A percentile compares a stretch with the other conserved stretches of the same genome.
Evolutionary conservation across 1,284 basidiomycete species (phyloP).

Genomic region (Leccinum variabile): DNA sequence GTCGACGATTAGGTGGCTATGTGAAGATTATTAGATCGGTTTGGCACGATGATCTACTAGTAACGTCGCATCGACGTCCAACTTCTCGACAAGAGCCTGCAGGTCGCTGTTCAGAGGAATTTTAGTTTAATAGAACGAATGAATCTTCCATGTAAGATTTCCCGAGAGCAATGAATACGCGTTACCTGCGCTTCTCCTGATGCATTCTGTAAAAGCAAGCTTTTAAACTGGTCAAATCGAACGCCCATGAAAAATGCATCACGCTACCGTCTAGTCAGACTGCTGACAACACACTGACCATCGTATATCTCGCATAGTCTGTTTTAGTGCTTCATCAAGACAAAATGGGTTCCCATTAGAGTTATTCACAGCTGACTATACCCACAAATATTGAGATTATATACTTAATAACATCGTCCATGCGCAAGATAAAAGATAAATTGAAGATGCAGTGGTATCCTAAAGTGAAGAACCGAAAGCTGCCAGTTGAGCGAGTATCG

Average conservation of each 20-base stretch:
- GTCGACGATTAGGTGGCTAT: not conserved
- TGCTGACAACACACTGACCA: not conserved
- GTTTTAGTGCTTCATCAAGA: not conserved
- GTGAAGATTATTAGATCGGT: not conserved
- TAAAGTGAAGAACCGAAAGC: not conserved
- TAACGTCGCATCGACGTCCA: not conserved
- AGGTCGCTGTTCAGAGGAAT: not conserved
- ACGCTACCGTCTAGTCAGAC: not conserved
- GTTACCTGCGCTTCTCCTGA: not conserved
- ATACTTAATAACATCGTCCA: not conserved
- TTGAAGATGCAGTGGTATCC: not conserved
- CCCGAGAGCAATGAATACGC: not conserved
- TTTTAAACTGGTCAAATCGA: not conserved
- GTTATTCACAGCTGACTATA: not conserved
- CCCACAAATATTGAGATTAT: not conserved
- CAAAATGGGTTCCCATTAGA: not conserved
- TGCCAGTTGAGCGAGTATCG: not conserved
- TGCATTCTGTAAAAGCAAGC: not conserved
- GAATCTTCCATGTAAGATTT: not conserved
- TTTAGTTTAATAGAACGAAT: not conserved
- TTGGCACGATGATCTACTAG: not conserved
- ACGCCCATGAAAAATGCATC: not conserved
- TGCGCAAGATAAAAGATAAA: not conserved
- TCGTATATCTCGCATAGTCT: not conserved
- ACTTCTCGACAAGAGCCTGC: not conserved